These are phyloP conservation scores for Termitomyces sp. DNA, from an alignment of 768 basidiomycete species.

Conservation along the genomic window DNA sequence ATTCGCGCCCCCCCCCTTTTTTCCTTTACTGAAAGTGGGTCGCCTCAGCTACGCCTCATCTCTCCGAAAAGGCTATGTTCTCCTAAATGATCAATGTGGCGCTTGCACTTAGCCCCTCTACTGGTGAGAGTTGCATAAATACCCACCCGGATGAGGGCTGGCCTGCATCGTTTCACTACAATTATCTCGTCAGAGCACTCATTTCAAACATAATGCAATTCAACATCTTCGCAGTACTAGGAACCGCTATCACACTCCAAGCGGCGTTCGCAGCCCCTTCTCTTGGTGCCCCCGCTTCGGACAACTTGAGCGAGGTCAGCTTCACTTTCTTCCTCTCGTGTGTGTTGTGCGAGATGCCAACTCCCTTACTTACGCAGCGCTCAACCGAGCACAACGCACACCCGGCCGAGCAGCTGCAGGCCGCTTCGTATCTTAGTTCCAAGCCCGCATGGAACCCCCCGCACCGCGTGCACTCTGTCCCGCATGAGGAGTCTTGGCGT, in stretches of 20 bases:
- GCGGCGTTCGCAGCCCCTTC: neutral
- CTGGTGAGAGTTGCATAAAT: neutral
- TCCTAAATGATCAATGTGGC: neutral
- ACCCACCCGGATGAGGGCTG: no score
- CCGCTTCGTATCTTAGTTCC: neutral
- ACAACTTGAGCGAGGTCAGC: neutral
- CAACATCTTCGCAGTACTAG: neutral
- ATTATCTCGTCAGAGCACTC: no score
- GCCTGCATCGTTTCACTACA: neutral
- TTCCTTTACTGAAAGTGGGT: neutral
- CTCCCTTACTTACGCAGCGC: neutral
- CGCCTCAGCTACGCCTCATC: neutral
- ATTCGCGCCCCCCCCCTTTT: neutral
- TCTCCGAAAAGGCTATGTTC: neutral
- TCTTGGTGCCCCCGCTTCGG: neutral
- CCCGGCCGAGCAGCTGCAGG: neutral
- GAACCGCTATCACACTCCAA: neutral
- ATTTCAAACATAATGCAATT: neutral
- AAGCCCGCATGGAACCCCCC: no score
- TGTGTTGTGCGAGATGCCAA: neutral
- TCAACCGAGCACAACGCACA: neutral
- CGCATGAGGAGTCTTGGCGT: neutral
- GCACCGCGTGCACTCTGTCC: neutral
- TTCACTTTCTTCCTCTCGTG: accelerated
- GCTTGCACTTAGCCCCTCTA: neutral